A percentile compares a stretch with the other conserved stretches of the same genome.
phyloP scores from a whole-genome alignment of 228 moss, liverwort and hornwort species.

The Sphagnum fallax region DNA sequence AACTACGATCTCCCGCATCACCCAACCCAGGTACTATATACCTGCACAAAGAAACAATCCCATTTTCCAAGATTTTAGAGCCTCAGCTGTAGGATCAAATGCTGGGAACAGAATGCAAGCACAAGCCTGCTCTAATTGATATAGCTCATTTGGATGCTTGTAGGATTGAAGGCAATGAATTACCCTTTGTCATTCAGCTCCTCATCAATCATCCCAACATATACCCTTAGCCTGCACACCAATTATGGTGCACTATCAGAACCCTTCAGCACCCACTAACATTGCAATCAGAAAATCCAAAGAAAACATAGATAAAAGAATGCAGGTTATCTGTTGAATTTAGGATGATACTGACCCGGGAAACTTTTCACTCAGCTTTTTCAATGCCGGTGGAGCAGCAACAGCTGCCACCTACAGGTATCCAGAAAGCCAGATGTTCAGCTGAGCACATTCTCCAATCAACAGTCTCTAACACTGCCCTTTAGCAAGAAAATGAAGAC shows the following conservation, averaged over 20 bases:
- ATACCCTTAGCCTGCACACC: constrained; percentile 56
- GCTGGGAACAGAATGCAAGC: too few species aligned
- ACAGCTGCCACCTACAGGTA: constrained; percentile 66
- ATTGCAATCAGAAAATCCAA: background rate
- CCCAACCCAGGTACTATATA: constrained; percentile 85
- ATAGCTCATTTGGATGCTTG: background rate
- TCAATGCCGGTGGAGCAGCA: constrained; percentile 83
- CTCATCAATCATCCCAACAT: constrained; percentile 76
- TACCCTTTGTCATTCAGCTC: constrained; percentile 76
- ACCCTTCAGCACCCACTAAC: background rate
- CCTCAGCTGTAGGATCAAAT: too few species aligned
- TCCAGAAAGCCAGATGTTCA: background rate
- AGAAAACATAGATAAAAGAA: background rate
- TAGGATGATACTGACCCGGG: constrained; percentile 49
- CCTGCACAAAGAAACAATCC: constrained; percentile 16
- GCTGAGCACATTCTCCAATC: background rate
- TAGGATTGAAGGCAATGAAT: background rate
- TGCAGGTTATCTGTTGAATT: too few species aligned
- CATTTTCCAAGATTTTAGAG: background rate
- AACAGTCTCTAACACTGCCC: background rate
- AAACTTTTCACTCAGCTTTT: constrained; percentile 70
- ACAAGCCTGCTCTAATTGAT: too few species aligned
- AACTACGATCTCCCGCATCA: constrained; percentile 84
- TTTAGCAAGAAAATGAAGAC: too few species aligned
- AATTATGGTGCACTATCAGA: background rate